Conservation (phyloP, 805 yeast species). For the Ogataea populi-albae region DNA sequence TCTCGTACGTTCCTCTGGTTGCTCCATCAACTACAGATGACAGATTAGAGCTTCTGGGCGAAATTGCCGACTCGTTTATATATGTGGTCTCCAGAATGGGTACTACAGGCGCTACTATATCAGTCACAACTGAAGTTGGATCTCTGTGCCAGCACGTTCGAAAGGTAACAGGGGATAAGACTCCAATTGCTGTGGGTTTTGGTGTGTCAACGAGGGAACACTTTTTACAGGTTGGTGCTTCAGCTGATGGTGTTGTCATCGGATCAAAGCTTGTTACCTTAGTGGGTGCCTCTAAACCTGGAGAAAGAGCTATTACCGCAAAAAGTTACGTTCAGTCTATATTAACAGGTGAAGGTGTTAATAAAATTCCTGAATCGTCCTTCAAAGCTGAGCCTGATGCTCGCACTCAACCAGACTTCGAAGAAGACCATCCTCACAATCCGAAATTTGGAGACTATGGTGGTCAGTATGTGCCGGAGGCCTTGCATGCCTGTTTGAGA, state of each 20-base stretch:
- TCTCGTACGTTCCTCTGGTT: slow-evolving; percentile 88
- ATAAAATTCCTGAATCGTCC: slow-evolving; percentile 23
- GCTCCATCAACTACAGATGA: slow-evolving; percentile 97
- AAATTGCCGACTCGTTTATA: slow-evolving; percentile 91
- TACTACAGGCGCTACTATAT: slow-evolving; percentile 83
- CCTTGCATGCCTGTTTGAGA: slow-evolving; percentile 82
- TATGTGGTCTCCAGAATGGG: slow-evolving; percentile 99
- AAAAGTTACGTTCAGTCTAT: slow-evolving; percentile 66
- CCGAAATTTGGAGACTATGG: slow-evolving; percentile 93
- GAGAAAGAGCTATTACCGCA: slow-evolving; percentile 61
- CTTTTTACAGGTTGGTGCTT: slow-evolving; percentile 69
- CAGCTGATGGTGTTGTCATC: slow-evolving; percentile 94
- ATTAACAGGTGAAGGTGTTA: slow-evolving; percentile 52
- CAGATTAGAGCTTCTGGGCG: slow-evolving; percentile 71
- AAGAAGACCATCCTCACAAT: slow-evolving; percentile 63
- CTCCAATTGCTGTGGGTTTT: slow-evolving; percentile 92
- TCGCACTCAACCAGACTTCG: slow-evolving; percentile 33
- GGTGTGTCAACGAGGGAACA: slow-evolving; percentile 96
- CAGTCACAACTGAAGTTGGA: slow-evolving; percentile 60
- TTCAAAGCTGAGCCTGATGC: slow-evolving; percentile 19
- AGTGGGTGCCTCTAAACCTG: slow-evolving; percentile 61
- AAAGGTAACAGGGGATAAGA: slow-evolving; percentile 64
- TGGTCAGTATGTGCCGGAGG: slow-evolving; percentile 98
- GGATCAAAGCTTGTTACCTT: slow-evolving; percentile 81
- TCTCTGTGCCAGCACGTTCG: slow-evolving; percentile 74